Evolutionary conservation across 306 rosid species (phyloP).

Genomic region (Casuarina cunninghamiana): DNA sequence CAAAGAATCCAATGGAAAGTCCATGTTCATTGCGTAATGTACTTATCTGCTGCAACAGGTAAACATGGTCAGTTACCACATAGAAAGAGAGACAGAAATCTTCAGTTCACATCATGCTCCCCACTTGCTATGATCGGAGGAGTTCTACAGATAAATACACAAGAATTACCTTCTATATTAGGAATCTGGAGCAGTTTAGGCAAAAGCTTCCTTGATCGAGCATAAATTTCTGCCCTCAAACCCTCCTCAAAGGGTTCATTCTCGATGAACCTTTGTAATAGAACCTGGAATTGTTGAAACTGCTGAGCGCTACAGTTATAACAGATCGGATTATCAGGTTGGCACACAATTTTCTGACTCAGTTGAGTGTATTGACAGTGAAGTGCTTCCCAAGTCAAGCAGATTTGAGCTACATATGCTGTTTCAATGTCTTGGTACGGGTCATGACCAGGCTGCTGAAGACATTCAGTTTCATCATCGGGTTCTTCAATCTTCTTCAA

Average conservation of each 20-base stretch:
- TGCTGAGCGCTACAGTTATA: conserved; percentile 80
- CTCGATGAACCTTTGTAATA: conserved; percentile 87
- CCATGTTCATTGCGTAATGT: not conserved
- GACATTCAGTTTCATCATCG: conserved; percentile 74
- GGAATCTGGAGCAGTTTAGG: conserved; percentile 90
- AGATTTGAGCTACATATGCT: conserved; percentile 87
- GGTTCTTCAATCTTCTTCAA: conserved; percentile 78
- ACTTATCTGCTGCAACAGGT: not conserved
- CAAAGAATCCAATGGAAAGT: not conserved
- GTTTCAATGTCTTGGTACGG: conserved; percentile 75
- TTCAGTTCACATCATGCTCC: not conserved
- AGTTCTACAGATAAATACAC: not conserved
- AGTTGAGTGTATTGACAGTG: conserved; percentile 90
- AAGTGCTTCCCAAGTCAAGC: conserved; percentile 97
- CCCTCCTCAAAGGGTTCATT: conserved; percentile 95
- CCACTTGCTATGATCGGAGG: not conserved
- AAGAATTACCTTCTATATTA: conserved; percentile 60
- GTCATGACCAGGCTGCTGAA: conserved; percentile 57
- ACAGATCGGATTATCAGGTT: conserved; percentile 66
- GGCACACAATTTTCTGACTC: conserved; percentile 73
- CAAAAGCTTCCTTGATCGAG: conserved; percentile 60
- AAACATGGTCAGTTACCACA: not conserved
- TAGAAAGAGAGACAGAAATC: not conserved
- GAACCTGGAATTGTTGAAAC: conserved; percentile 93
- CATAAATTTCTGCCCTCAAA: conserved; percentile 65